Conservation (phyloP, 176 grass and related monocot genomes). For the Oryza longistaminata region DNA sequence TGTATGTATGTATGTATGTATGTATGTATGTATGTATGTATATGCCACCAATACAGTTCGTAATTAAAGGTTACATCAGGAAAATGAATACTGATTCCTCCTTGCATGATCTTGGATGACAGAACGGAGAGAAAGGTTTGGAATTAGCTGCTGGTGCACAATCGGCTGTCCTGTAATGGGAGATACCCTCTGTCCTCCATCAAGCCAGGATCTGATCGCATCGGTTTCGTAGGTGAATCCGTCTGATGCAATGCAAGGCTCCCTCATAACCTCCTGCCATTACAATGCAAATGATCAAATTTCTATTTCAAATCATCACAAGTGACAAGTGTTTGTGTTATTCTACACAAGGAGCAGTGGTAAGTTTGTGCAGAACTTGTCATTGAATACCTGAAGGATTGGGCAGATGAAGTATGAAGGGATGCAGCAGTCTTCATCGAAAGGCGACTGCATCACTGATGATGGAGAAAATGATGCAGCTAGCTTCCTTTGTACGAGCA, state of each 20-base stretch:
- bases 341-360: too few species aligned
- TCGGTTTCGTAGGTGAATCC: conserved; percentile 70
- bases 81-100: background rate
- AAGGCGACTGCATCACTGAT: conserved; percentile 38
- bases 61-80: background rate
- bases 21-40: background rate
- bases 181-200: conserved; percentile 37
- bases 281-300: background rate
- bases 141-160: background rate
- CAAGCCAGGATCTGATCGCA: conserved; percentile 53
- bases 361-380: background rate
- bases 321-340: background rate
- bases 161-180: conserved; percentile 40
- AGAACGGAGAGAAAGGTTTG: background rate
- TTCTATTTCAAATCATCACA: background rate
- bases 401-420: conserved; percentile 71
- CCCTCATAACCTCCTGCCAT: conserved; percentile 61
- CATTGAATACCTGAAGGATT: conserved; percentile 45
- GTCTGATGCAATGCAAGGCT: conserved; percentile 68
- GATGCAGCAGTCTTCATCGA: conserved; percentile 19
- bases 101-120: background rate
- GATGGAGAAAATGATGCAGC: conserved; percentile 45
- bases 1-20: too few species aligned
- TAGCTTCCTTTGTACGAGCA: conserved; percentile 36
- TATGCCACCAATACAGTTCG: too few species aligned